Conservation (phyloP, 805 yeast species). For the Metschnikowia amazonensis region DNA sequence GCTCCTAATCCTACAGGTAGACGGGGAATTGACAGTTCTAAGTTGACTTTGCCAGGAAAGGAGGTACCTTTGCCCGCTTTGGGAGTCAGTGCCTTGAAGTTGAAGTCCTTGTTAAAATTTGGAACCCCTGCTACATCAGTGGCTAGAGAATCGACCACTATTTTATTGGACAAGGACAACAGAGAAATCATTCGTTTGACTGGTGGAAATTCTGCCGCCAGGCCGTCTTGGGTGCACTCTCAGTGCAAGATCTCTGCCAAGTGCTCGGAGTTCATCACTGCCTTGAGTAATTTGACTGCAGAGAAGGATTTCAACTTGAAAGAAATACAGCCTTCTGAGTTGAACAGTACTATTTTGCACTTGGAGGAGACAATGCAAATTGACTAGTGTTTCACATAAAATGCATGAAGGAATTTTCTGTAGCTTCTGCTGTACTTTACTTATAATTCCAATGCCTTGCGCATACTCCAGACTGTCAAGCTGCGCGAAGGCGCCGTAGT, state of each 20-base stretch:
- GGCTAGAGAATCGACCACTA: conserved; percentile 78
- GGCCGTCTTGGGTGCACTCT: conserved; percentile 89
- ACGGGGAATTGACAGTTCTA: conserved; percentile 61
- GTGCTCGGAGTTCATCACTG: conserved; percentile 43
- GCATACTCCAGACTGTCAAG: neutral
- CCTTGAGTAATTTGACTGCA: conserved; percentile 59
- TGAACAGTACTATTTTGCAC: conserved; percentile 16
- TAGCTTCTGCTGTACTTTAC: neutral
- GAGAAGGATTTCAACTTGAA: conserved; percentile 62
- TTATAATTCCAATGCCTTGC: neutral
- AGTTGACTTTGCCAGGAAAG: conserved; percentile 66
- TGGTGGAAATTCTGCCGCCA: conserved; percentile 67
- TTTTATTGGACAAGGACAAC: conserved; percentile 48
- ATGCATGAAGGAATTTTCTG: neutral
- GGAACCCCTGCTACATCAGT: conserved; percentile 50
- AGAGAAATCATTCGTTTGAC: conserved; percentile 71
- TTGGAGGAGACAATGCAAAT: conserved; percentile 21
- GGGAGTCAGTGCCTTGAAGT: conserved; percentile 65
- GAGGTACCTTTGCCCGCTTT: conserved; percentile 73
- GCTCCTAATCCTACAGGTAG: conserved; percentile 64
- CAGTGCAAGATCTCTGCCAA: conserved; percentile 56
- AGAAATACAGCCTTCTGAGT: conserved; percentile 33
- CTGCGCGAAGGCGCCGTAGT: conserved; percentile 1
- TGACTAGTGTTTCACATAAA: conserved; percentile 8
- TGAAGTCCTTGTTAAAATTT: conserved; percentile 56